Evolutionary conservation across 2,329 filamentous ascomycete species (phyloP).

Genomic region (Blastomyces parvus): DNA sequence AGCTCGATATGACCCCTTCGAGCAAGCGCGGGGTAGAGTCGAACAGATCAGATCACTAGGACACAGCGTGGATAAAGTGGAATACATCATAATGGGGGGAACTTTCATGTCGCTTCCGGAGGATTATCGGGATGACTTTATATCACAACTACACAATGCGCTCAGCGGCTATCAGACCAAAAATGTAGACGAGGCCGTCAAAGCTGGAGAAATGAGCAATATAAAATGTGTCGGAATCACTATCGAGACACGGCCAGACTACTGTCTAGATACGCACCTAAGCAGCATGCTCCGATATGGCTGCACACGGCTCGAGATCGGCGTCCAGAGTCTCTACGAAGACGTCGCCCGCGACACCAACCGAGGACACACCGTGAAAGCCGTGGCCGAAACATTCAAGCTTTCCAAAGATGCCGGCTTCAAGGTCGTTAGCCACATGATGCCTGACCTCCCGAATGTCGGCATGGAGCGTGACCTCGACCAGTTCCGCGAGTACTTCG

Average conservation of each 20-base stretch:
- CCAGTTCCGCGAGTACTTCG: constrained; percentile 96
- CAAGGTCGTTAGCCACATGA: constrained; percentile 99
- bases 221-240: constrained; percentile 98
- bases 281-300: constrained; percentile 97
- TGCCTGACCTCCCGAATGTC: constrained; percentile 96
- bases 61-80: constrained; percentile 96
- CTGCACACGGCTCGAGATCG: constrained; percentile 87
- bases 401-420: constrained; percentile 97
- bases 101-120: constrained; percentile 96
- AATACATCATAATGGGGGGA: constrained; percentile 99
- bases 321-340: constrained; percentile 94
- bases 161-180: constrained; percentile 90
- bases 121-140: constrained; percentile 85
- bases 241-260: constrained; percentile 94
- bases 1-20: constrained; percentile 93
- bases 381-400: constrained; percentile 93
- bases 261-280: constrained; percentile 90
- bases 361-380: constrained; percentile 86
- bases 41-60: constrained; percentile 94
- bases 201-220: constrained; percentile 90
- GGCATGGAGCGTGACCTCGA: constrained; percentile 96
- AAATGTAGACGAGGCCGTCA: constrained; percentile 90
- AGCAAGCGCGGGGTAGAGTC: constrained; percentile 89
- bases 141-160: constrained; percentile 91
- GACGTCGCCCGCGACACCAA: constrained; percentile 98